These are phyloP conservation scores for Orbilia blumenaviensis DNA, from an alignment of 2,329 filamentous ascomycete species.

Conservation along the genomic window DNA sequence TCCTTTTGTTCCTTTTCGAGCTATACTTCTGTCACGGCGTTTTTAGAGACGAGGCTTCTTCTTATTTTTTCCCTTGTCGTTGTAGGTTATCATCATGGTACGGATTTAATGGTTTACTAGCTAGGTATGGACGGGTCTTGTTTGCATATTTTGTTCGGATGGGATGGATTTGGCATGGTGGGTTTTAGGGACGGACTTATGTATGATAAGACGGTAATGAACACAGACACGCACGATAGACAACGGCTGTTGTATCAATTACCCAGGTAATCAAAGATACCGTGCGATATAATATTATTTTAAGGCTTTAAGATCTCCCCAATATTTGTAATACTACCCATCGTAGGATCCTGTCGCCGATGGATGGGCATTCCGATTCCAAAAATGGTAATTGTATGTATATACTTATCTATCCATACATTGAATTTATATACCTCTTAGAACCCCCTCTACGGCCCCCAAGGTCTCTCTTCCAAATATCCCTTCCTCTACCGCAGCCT, in stretches of 20 bases:
- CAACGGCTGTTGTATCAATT: no score
- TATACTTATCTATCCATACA: no score
- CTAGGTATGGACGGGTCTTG: no score
- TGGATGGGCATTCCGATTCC: no score
- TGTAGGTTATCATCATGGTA: neutral
- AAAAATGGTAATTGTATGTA: no score
- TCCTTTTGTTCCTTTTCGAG: neutral
- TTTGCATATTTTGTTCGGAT: neutral
- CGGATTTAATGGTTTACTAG: neutral
- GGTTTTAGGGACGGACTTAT: neutral
- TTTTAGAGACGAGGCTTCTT: neutral
- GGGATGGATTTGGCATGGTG: neutral
- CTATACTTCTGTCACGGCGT: neutral
- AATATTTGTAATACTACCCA: no score
- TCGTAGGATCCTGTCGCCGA: no score
- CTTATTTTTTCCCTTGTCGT: no score
- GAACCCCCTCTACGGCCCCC: neutral
- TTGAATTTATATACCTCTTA: neutral
- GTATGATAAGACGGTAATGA: neutral
- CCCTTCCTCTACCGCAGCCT: conserved; percentile 55
- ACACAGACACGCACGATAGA: neutral
- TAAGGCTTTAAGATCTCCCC: no score
- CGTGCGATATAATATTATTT: no score
- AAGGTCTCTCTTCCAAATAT: conserved; percentile 57
- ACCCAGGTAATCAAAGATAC: no score